Evolutionary conservation across 2,329 filamentous ascomycete species (phyloP), one percentile per base, ranked within the genome.

Genomic region (Balansia obtecta): DNA sequence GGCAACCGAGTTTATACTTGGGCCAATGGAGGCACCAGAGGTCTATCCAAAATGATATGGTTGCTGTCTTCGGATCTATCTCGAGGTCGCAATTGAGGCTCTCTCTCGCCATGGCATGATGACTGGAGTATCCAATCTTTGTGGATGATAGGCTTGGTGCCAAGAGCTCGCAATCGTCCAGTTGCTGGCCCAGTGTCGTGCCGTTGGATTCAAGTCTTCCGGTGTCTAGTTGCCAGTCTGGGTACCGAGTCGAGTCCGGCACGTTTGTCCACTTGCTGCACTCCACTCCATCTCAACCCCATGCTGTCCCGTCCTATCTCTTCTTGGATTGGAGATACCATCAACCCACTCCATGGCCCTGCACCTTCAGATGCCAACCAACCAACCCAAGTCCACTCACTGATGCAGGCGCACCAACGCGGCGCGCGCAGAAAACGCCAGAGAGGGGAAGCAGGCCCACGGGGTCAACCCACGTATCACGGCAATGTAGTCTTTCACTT

Each of bases 301-400:
- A 30, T 37, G 33, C 37, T 49, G 16, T 22, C 39, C 34, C 27
- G 30, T 49, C 16, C 42, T 48, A 27, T 41, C 43, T 33, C 11
- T 46, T 15, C 20, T 22, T 48, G 40, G 37, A 44, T 48, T 45
- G 42, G 41, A 48, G 50, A 53, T 50, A 40, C 46, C 48, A 49
- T 50, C 52, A 54, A 52, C 49, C 54, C 54, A 54, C 54, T 54
- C 44, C 43, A 48, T 51, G 53, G 48, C 45, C 45, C 41, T 55
- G 54, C 54, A 48, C 48, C 41, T 46, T 40, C 43, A 49, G 45
- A 38, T 44, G 47, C 48, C 45, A 56, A 30, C 53, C 45, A 56
- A 30, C 53, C 53, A 53, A 50, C 47, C 49, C 47, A 45, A 32
- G 48, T 38, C 12, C 46, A 33, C 45, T 32, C 46, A 33, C 45